Conservation (phyloP, 345 rosid genomes). For the Angophora floribunda region DNA sequence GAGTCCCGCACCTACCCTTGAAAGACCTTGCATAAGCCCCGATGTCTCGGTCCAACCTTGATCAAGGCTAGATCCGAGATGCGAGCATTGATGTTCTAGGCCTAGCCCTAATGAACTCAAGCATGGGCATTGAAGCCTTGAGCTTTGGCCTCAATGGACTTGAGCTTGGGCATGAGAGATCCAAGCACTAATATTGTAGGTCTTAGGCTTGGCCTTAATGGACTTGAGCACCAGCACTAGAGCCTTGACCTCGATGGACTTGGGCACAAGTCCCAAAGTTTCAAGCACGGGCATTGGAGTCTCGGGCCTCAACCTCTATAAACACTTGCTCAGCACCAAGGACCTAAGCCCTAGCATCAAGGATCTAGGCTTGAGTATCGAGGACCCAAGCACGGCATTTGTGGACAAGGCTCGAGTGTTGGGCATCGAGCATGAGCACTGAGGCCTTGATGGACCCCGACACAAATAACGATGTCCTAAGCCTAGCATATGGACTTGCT, state of each 20-base stretch:
- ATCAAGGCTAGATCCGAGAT: too few species aligned
- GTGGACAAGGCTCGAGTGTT: background rate
- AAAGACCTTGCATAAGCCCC: rapidly evolving
- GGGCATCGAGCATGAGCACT: background rate
- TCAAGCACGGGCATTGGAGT: rapidly evolving
- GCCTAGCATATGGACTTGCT: rapidly evolving
- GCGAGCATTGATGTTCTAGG: rapidly evolving
- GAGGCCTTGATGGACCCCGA: rapidly evolving
- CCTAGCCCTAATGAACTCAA: background rate
- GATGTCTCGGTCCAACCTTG: background rate
- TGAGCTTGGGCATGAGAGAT: too few species aligned
- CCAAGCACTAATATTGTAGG: background rate
- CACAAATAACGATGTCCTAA: background rate
- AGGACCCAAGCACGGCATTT: background rate
- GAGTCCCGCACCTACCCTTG: rapidly evolving
- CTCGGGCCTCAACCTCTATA: background rate
- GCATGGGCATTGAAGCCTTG: rapidly evolving
- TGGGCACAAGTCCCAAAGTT: background rate
- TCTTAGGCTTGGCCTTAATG: background rate
- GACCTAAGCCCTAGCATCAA: background rate
- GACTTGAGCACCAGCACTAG: rapidly evolving
- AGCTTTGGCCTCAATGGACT: background rate
- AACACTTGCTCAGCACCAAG: too few species aligned
- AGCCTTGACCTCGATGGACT: background rate
- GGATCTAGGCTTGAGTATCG: rapidly evolving